A percentile compares a stretch with the other conserved stretches of the same genome.
Conservation (phyloP, 768 basidiomycete genomes). For the Gyrodon lividus region DNA sequence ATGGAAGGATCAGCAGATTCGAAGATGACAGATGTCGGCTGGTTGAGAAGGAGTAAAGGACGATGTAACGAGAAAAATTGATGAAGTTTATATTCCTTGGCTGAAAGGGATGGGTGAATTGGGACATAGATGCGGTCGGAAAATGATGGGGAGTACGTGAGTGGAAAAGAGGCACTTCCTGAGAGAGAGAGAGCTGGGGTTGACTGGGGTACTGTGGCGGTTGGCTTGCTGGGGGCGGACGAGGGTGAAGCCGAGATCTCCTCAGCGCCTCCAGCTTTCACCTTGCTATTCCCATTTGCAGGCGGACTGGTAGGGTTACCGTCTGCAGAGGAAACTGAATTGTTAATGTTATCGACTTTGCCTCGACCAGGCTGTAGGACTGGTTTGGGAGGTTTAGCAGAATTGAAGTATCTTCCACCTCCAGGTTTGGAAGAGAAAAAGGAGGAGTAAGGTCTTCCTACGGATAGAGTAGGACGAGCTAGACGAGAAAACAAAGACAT, state of each 20-base stretch:
- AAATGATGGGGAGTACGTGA: conserved; percentile 7
- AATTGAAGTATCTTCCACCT: conserved; percentile 71
- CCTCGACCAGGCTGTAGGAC: conserved; percentile 35
- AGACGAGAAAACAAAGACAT: conserved; percentile 57
- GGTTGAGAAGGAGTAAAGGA: conserved; percentile 67
- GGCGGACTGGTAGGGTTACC: conserved; percentile 18
- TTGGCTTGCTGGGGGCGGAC: conserved; percentile 19
- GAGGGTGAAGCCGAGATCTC: conserved; percentile 23
- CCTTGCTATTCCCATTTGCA: conserved; percentile 10
- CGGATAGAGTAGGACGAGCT: conserved; percentile 44
- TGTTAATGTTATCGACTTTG: conserved; percentile 44
- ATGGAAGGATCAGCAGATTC: conserved; percentile 29
- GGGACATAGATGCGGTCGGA: conserved; percentile 12
- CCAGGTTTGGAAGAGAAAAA: conserved; percentile 80
- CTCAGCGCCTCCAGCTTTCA: conserved; percentile 23
- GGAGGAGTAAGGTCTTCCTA: conserved; percentile 67
- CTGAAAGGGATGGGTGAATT: conserved; percentile 55
- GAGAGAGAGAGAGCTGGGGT: conserved; percentile 11
- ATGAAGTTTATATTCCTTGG: conserved; percentile 75
- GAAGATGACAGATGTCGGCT: conserved; percentile 58
- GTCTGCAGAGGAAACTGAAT: conserved; percentile 32
- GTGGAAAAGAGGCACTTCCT: conserved; percentile 16
- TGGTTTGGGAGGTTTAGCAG: conserved; percentile 61
- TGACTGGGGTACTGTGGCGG: conserved; percentile 20
- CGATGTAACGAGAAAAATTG: conserved; percentile 84